phyloP scores from a whole-genome alignment of 2,329 filamentous ascomycete genomes.

The Diplodia corticola region DNA sequence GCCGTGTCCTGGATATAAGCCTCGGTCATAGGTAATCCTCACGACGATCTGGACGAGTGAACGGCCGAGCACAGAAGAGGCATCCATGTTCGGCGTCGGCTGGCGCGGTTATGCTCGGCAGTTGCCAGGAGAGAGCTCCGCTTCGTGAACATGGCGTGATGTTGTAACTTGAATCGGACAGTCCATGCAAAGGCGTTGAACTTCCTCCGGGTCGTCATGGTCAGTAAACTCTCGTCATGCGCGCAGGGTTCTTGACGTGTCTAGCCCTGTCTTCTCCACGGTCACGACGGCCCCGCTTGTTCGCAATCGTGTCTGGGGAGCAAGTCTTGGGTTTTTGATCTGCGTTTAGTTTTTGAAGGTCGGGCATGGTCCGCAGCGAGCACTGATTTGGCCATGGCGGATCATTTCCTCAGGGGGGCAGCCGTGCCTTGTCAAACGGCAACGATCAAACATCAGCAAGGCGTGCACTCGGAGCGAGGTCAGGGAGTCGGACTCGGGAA shows the following conservation, averaged over 20 bases:
- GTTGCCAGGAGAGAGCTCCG: neutral
- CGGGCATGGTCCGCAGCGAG: neutral
- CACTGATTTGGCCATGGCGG: neutral
- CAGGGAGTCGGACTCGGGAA: too few species aligned
- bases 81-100: neutral
- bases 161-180: neutral
- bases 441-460: too few species aligned
- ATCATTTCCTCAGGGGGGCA: too few species aligned
- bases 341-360: neutral
- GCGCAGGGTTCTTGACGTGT: neutral
- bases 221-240: neutral
- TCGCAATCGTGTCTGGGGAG: neutral
- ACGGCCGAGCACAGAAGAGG: neutral
- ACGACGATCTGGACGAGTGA: too few species aligned
- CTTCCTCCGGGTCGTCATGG: neutral
- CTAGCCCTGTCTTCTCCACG: neutral
- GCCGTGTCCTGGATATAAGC: neutral
- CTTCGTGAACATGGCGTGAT: neutral
- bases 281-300: neutral
- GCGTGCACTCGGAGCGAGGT: too few species aligned
- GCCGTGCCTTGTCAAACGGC: too few species aligned
- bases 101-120: neutral
- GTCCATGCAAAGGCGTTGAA: neutral
- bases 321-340: neutral
- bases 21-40: neutral